Percentiles rank a stretch among this genome's conserved stretches.
These are phyloP conservation scores for Scolecobasidium constrictum DNA, from an alignment of 2,329 filamentous ascomycete species.

Conservation along the genomic window DNA sequence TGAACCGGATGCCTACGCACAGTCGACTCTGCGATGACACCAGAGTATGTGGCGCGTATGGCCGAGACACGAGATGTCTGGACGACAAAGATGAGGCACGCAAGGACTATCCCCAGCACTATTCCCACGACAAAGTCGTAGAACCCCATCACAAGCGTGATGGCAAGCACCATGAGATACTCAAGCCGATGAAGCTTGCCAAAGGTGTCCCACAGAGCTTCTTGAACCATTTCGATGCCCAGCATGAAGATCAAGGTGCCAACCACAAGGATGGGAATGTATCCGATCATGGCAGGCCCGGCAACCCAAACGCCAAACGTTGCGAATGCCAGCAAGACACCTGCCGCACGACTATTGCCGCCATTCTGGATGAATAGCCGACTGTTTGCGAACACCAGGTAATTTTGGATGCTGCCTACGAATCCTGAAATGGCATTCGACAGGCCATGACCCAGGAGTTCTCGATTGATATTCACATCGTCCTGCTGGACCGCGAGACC, in stretches of 20 bases:
- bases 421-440: slow-evolving; percentile 87
- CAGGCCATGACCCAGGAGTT: slow-evolving; percentile 83
- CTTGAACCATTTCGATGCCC: slow-evolving; percentile 80
- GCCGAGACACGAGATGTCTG: slow-evolving; percentile 86
- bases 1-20: slow-evolving; percentile 86
- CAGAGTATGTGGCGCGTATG: slow-evolving; percentile 81
- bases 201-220: slow-evolving; percentile 80
- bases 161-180: slow-evolving; percentile 78
- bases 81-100: slow-evolving; percentile 82
- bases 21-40: slow-evolving; percentile 80
- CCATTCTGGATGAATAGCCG: slow-evolving; percentile 93
- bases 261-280: slow-evolving; percentile 93
- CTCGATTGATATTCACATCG: slow-evolving; percentile 79
- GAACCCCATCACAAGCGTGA: slow-evolving; percentile 90
- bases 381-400: slow-evolving; percentile 94
- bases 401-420: slow-evolving; percentile 86
- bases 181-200: slow-evolving; percentile 80
- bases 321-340: slow-evolving; percentile 68
- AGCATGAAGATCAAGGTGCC: slow-evolving; percentile 90
- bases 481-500: slow-evolving; percentile 87
- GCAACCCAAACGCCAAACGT: slow-evolving; percentile 76
- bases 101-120: slow-evolving; percentile 79
- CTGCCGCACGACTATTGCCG: slow-evolving; percentile 75
- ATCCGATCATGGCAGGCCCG: slow-evolving; percentile 81
- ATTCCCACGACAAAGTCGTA: slow-evolving; percentile 97